phyloP scores from a whole-genome alignment of 2,329 filamentous ascomycete species.

The Claviceps humidiphila region DNA sequence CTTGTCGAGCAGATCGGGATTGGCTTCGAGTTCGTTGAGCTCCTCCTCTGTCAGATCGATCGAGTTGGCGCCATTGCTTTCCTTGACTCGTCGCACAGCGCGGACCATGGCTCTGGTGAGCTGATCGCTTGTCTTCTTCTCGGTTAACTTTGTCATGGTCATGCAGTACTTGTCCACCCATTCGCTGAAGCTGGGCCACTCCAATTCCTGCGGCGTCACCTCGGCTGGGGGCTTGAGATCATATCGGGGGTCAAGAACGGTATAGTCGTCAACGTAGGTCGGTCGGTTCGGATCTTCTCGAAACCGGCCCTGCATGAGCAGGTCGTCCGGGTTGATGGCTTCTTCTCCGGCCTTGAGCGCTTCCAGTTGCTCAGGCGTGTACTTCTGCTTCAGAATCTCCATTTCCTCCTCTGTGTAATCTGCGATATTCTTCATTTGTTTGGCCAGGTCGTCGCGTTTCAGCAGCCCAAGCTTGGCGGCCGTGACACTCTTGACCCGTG shows the following conservation, averaged over 20 bases:
- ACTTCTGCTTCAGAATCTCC: conserved; percentile 47
- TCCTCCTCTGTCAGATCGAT: conserved; percentile 38
- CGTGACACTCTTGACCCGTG: conserved; percentile 39
- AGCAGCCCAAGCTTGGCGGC: conserved; percentile 39
- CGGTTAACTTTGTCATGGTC: conserved; percentile 29
- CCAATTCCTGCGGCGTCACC: conserved; percentile 36
- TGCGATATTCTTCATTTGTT: conserved; percentile 37
- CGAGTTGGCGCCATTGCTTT: conserved; percentile 27
- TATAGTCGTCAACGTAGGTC: conserved; percentile 72
- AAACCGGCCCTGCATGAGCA: conserved; percentile 58
- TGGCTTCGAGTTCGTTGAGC: conserved; percentile 26
- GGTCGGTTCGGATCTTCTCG: conserved; percentile 61
- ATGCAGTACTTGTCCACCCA: conserved; percentile 41
- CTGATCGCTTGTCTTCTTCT: conserved; percentile 29
- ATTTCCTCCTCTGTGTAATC: conserved; percentile 57
- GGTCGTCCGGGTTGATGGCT: conserved; percentile 59
- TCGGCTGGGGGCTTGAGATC: conserved; percentile 49
- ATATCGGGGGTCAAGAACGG: conserved; percentile 60
- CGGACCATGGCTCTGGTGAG: conserved; percentile 27
- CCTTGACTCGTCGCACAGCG: conserved; percentile 29
- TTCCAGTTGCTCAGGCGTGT: conserved; percentile 68
- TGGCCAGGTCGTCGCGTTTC: conserved; percentile 27
- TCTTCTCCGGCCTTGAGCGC: conserved; percentile 72
- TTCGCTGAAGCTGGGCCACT: conserved; percentile 50
- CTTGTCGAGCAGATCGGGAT: conserved; percentile 25